Evolutionary conservation across 768 basidiomycete genomes (phyloP).

Genomic region (Pleurotus cornucopiae): DNA sequence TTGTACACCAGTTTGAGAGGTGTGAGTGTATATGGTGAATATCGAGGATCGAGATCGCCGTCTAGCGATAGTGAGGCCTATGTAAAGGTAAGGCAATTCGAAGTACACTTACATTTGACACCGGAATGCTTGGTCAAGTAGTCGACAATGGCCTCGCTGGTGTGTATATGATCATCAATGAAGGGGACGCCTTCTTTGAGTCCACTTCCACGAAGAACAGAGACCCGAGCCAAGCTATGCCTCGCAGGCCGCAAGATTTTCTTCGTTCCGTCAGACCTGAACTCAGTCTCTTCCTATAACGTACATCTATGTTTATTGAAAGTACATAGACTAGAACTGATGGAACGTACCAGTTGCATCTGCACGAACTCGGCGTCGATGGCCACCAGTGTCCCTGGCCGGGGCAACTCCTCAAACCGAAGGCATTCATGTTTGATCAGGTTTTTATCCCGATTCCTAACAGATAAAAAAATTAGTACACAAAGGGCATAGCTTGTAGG

Average conservation of each 20-base stretch:
- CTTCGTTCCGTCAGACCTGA: slow-evolving; percentile 90
- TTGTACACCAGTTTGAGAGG: slow-evolving; percentile 98
- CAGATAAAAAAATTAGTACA: neutral
- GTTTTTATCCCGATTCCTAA: slow-evolving; percentile 69
- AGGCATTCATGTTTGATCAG: slow-evolving; percentile 79
- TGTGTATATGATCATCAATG: slow-evolving; percentile 98
- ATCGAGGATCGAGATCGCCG: slow-evolving; percentile 85
- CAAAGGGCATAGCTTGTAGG: neutral
- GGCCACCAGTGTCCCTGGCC: slow-evolving; percentile 81
- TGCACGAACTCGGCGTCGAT: slow-evolving; percentile 98
- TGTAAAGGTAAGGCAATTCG: neutral
- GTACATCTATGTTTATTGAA: neutral
- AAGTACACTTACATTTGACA: slow-evolving; percentile 67
- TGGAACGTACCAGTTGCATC: slow-evolving; percentile 74
- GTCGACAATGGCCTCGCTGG: slow-evolving; percentile 92
- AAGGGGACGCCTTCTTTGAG: slow-evolving; percentile 81
- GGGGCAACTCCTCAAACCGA: slow-evolving; percentile 70
- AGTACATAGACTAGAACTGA: neutral
- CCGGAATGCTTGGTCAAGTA: slow-evolving; percentile 97
- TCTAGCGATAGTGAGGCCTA: slow-evolving; percentile 37
- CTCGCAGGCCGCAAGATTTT: slow-evolving; percentile 89
- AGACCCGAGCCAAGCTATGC: slow-evolving; percentile 90
- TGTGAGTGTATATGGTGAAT: slow-evolving; percentile 84
- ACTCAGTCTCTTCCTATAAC: slow-evolving; percentile 87
- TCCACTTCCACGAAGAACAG: slow-evolving; percentile 86